These are phyloP conservation scores for Klebsormidium nitens DNA, from an alignment of 139 green algal genomes.

Conservation along the genomic window DNA sequence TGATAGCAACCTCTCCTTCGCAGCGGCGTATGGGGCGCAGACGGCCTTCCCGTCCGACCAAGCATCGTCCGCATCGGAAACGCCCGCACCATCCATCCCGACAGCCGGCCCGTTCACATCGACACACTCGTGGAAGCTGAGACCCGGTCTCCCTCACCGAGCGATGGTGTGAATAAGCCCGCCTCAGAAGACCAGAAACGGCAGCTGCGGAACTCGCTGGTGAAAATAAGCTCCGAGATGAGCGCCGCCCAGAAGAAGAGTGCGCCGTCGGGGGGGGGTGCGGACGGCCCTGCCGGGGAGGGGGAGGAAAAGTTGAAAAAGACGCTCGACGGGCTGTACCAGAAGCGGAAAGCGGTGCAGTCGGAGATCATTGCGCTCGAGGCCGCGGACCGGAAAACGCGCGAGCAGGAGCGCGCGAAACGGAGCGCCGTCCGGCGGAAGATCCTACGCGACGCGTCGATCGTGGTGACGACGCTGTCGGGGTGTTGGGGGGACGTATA, in stretches of 20 bases:
- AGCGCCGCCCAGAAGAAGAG: neutral
- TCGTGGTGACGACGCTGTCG: constrained; percentile 33
- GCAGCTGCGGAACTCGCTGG: neutral
- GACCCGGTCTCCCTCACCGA: too few species aligned
- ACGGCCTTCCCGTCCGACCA: constrained; percentile 16
- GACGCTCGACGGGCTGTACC: constrained; percentile 26
- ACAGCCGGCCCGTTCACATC: constrained; percentile 26
- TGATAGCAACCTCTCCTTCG: neutral
- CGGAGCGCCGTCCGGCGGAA: constrained; percentile 12
- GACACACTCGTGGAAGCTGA: constrained; percentile 29
- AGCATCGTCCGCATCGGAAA: constrained; percentile 31
- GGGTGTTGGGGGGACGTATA: constrained; percentile 33
- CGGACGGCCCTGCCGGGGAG: neutral
- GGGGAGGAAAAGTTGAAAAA: constrained; percentile 1
- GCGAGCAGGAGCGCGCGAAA: constrained; percentile 15
- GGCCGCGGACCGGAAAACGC: neutral
- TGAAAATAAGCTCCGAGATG: neutral
- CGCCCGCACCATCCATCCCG: constrained; percentile 22
- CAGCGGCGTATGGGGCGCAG: constrained; percentile 7
- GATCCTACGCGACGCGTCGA: constrained; percentile 28
- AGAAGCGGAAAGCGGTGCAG: constrained; percentile 15
- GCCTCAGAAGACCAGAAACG: neutral
- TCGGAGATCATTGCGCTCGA: constrained; percentile 7
- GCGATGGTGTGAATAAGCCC: too few species aligned
- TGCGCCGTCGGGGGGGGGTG: neutral